Evolutionary conservation across 441 rosid genomes (phyloP).

Genomic region (Aquilaria agallochum): DNA sequence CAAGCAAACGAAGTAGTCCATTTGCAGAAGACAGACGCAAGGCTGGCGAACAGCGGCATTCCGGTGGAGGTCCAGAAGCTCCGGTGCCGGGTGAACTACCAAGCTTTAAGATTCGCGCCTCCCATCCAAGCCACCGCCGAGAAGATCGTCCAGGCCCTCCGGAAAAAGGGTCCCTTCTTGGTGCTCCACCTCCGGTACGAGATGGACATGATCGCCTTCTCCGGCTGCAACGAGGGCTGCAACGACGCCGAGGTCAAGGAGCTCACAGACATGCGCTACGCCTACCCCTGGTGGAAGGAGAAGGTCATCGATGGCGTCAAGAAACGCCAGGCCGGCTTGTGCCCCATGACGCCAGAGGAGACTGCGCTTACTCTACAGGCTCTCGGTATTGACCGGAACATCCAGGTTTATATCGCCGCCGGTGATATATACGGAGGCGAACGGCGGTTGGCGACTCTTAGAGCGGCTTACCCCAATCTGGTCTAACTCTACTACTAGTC

Average conservation of each 20-base stretch:
- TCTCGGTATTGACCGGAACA: conserved; percentile 22
- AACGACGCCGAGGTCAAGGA: conserved; percentile 26
- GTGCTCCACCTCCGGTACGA: conserved; percentile 43
- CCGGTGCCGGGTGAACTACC: conserved; percentile 34
- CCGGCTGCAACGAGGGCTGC: conserved; percentile 41
- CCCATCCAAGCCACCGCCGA: conserved; percentile 28
- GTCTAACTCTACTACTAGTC: conserved; percentile 9
- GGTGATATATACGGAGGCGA: conserved; percentile 36
- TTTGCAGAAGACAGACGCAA: conserved; percentile 29
- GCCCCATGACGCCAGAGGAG: conserved; percentile 40
- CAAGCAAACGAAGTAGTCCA: conserved; percentile 28
- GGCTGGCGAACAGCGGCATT: conserved; percentile 37
- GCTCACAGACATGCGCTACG: conserved; percentile 36
- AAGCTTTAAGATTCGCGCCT: conserved; percentile 30
- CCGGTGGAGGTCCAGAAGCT: conserved; percentile 33
- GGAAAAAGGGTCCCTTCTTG: conserved; percentile 35
- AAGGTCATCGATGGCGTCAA: conserved; percentile 26
- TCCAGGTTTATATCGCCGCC: conserved; percentile 35
- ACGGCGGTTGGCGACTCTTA: conserved; percentile 24
- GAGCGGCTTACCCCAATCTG: conserved; percentile 35
- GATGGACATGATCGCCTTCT: conserved; percentile 46
- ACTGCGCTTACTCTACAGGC: conserved; percentile 29
- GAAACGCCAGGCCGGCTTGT: conserved; percentile 34
- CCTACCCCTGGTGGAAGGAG: conserved; percentile 44
- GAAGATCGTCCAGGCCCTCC: conserved; percentile 26